Conservation (phyloP, 495 filamentous ascomycete genomes). For the Aspergillus nanangensis region DNA sequence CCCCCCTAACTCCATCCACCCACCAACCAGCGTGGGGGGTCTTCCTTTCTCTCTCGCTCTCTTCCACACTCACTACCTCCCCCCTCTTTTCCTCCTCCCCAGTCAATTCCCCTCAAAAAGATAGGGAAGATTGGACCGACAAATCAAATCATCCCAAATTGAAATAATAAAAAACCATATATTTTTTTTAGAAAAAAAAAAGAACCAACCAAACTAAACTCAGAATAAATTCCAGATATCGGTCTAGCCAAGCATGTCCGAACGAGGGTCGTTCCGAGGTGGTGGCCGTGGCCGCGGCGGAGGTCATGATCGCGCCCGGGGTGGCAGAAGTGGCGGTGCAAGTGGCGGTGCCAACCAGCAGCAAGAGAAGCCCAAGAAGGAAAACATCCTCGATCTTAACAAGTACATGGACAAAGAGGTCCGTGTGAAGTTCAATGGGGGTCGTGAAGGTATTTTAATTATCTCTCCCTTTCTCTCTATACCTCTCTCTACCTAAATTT, state of each 20-base stretch:
- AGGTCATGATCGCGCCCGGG: constrained; percentile 32
- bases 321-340: constrained; percentile 45
- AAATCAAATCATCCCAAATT: too few species aligned
- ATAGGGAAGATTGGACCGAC: too few species aligned
- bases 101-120: neutral
- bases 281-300: constrained; percentile 45
- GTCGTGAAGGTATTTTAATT: constrained; percentile 70
- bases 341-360: constrained; percentile 40
- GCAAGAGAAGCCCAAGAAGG: constrained; percentile 85
- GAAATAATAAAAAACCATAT: too few species aligned
- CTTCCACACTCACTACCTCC: neutral
- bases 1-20: neutral
- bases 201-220: neutral
- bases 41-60: neutral
- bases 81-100: too few species aligned
- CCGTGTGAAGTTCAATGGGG: constrained; percentile 92
- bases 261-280: constrained; percentile 62
- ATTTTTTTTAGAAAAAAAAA: constrained; percentile 1
- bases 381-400: constrained; percentile 90
- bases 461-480: constrained; percentile 12
- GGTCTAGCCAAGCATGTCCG: constrained; percentile 52
- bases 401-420: constrained; percentile 97
- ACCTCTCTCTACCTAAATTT: neutral
- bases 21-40: constrained; percentile 1
- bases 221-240: neutral